phyloP scores from a whole-genome alignment of 2,329 filamentous ascomycete species.

The Westerdykella aurantiaca region DNA sequence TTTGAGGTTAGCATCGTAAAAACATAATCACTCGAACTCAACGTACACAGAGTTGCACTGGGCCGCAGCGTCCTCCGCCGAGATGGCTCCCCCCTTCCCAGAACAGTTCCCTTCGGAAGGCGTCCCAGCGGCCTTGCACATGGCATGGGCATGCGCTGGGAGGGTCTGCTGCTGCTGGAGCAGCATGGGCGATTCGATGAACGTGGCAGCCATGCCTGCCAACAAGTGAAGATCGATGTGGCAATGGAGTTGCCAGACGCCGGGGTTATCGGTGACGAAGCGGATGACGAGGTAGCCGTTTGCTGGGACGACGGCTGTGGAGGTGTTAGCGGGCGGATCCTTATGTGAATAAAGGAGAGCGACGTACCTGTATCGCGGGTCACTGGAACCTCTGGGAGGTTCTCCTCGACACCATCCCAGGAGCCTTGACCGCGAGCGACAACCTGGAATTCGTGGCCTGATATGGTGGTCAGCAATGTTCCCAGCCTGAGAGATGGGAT shows the following conservation, averaged over 20 bases:
- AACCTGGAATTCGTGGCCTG: slow-evolving; percentile 21
- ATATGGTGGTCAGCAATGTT: no score
- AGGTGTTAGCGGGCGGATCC: background rate
- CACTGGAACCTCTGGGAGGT: slow-evolving; percentile 34
- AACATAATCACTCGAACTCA: no score
- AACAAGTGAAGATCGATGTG: slow-evolving; percentile 30
- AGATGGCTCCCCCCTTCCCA: slow-evolving; percentile 9
- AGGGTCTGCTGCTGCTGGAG: slow-evolving; percentile 13
- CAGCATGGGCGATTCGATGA: slow-evolving; percentile 25
- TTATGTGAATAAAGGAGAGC: slow-evolving; percentile 3
- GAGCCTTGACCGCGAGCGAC: slow-evolving; percentile 38
- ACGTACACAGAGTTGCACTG: no score
- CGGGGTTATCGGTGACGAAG: slow-evolving; percentile 35
- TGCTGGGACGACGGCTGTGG: slow-evolving; percentile 38
- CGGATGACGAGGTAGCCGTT: slow-evolving; percentile 40
- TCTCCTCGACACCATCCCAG: slow-evolving; percentile 38
- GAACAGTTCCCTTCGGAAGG: slow-evolving; percentile 20
- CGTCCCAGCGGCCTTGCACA: slow-evolving; percentile 9
- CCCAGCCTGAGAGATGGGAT: no score
- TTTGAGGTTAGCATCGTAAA: no score
- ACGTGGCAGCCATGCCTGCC: slow-evolving; percentile 24
- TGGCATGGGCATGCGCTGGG: slow-evolving; percentile 6
- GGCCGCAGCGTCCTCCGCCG: slow-evolving; percentile 9
- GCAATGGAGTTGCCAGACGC: slow-evolving; percentile 35
- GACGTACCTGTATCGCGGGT: slow-evolving; percentile 28